These are phyloP conservation scores for Collybia nuda DNA, from an alignment of 768 basidiomycete genomes.

Conservation along the genomic window DNA sequence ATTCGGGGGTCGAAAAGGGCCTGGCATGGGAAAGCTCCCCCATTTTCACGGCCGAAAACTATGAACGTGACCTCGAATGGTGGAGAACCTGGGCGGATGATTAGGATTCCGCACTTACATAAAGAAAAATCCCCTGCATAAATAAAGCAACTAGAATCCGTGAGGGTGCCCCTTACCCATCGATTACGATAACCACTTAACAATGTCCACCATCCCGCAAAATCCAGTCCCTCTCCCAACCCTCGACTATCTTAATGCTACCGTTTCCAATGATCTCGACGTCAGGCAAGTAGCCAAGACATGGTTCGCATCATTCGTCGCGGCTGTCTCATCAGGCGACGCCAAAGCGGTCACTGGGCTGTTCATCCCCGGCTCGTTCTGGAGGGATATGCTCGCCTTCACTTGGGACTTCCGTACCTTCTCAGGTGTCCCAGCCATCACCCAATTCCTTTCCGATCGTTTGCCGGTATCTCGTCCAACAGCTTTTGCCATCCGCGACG, in stretches of 20 bases:
- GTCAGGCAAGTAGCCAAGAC: slow-evolving; percentile 18
- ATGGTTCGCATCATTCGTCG: slow-evolving; percentile 26
- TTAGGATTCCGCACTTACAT: no score
- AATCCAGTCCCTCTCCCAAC: slow-evolving; percentile 22
- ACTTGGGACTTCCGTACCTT: slow-evolving; percentile 26
- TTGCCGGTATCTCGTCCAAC: slow-evolving; percentile 13
- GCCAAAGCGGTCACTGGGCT: slow-evolving; percentile 12
- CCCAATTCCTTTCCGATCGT: slow-evolving; percentile 17
- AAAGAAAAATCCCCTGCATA: no score
- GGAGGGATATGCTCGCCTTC: slow-evolving; percentile 20
- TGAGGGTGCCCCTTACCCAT: no score
- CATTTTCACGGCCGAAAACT: no score
- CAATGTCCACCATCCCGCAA: slow-evolving; percentile 2
- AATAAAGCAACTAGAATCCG: no score
- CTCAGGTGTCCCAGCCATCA: slow-evolving; percentile 13
- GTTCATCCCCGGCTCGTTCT: slow-evolving; percentile 19
- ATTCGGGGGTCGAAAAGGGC: no score
- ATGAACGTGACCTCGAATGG: no score
- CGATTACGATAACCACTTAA: no score
- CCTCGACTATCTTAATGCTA: slow-evolving; percentile 22
- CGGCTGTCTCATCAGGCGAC: slow-evolving; percentile 12
- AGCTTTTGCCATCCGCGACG: slow-evolving; percentile 28
- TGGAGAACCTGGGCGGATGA: no score
- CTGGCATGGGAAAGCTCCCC: no score
- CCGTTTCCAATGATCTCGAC: slow-evolving; percentile 18